These are phyloP conservation scores for Chrysosporium queenslandicum DNA, from an alignment of 2,329 filamentous ascomycete genomes.

Conservation along the genomic window DNA sequence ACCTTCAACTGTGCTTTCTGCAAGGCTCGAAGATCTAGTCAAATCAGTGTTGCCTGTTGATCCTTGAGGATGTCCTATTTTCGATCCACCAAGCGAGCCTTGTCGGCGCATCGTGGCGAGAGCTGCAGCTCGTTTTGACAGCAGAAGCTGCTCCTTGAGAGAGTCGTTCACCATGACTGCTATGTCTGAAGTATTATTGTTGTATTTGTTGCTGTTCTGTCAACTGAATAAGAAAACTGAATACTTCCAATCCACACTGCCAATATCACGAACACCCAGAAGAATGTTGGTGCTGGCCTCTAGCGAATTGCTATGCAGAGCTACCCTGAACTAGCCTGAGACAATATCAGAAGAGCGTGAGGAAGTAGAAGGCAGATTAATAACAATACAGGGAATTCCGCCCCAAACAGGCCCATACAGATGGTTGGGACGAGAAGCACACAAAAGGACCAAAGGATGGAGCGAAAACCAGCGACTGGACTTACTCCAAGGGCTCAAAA, in stretches of 20 bases:
- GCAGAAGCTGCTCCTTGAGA: background rate
- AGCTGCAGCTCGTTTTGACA: slow-evolving; percentile 5
- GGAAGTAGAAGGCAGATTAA: no score
- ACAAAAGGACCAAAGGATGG: background rate
- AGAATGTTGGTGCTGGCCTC: background rate
- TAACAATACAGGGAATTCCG: no score
- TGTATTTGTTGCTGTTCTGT: background rate
- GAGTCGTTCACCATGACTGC: background rate
- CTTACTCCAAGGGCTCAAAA: background rate
- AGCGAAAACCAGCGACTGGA: background rate
- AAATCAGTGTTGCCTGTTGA: background rate
- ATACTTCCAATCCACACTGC: no score
- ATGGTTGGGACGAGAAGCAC: no score
- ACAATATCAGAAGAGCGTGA: no score
- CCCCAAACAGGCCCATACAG: no score
- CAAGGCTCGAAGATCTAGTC: slow-evolving; percentile 5
- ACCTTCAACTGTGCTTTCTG: background rate
- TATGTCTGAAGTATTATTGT: background rate
- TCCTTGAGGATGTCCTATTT: background rate
- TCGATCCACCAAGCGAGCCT: background rate
- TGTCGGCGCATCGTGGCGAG: background rate
- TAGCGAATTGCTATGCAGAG: background rate
- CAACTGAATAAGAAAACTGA: no score
- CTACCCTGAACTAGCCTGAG: background rate
- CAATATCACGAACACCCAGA: no score